Conservation (phyloP, 192 early-diverging fungal genomes). For the Dimargaris cristalligena region DNA sequence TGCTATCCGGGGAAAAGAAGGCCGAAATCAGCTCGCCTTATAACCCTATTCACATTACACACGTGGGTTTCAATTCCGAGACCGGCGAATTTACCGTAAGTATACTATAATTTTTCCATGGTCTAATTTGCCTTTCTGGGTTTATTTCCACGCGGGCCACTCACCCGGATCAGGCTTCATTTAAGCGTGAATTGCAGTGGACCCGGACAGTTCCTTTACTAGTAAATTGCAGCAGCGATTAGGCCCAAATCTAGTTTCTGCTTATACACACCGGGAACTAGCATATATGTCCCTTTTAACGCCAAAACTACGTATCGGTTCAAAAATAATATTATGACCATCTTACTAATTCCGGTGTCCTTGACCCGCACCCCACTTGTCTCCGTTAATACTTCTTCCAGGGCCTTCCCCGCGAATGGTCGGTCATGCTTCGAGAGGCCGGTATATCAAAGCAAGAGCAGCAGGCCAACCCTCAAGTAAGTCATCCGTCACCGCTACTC, state of each 20-base stretch:
- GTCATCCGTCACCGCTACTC: conserved; percentile 2
- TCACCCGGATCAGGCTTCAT: too few species aligned
- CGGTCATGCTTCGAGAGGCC: conserved; percentile 73
- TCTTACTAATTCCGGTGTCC: conserved; percentile 6
- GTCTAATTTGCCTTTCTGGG: too few species aligned
- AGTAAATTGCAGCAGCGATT: too few species aligned
- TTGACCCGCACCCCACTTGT: conserved; percentile 9
- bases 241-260: too few species aligned
- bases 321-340: too few species aligned
- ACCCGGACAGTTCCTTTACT: too few species aligned
- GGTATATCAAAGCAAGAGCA: conserved; percentile 92
- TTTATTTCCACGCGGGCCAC: too few species aligned
- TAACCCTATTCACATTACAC: conserved; percentile 92
- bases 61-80: conserved; percentile 93
- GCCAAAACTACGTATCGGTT: too few species aligned
- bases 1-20: conserved; percentile 48
- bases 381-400: conserved; percentile 21
- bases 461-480: conserved; percentile 73
- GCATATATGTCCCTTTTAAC: too few species aligned
- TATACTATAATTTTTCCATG: neutral
- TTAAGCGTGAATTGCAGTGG: too few species aligned
- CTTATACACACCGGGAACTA: too few species aligned
- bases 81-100: conserved; percentile 84
- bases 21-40: conserved; percentile 87
- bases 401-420: conserved; percentile 93